Base-by-base conservation (phyloP, 2,329 filamentous ascomycete species). In the Colletotrichum cuscutae region DNA sequence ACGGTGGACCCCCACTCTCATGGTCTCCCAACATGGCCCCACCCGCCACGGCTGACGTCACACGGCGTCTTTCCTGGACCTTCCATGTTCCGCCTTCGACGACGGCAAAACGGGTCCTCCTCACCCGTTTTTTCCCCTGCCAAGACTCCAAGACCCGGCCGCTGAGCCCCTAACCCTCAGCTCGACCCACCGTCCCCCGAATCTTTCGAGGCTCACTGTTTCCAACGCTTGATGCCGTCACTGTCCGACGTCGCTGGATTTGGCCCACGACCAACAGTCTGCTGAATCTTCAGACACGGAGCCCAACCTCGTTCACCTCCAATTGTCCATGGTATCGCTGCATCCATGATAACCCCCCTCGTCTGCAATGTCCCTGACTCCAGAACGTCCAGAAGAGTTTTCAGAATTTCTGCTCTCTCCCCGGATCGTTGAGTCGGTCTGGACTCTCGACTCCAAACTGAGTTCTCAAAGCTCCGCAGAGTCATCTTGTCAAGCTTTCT, bases 141-240 rank as follows among this genome's bases (percentile, higher is more conserved):
- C 71, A 73, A 73, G 71, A 54, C 46, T 60, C 22, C 66, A 22
- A 26, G 24, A 35, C 65, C 66, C 66, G 66, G 60, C 66, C 60
- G 57, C 59, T 56, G 58, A 69, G 69, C 65, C 60, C 71, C 56
- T 73, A 71, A 62, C 56, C 35, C 67, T 42, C 53, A 65, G 32
- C 57, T 73, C 66, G 66, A 54, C 60, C 70, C 71, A 72, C 71
- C 66, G 46, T 28, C 49, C 66, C 54, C 71, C 66, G 71, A 71
- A 62, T 46, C 28, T 72, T 65, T 54, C 5, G 53, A 61, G 7
- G 46, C 42, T 52, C 71, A 73, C 66, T 57, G 71, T 73, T 26
- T 61, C 46, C 9, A 61, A 46, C 42, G 22, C 32, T 37, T 24
- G 60, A 52, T 65, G 61, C 66, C 71, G 71, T 62, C 66, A 73